These are phyloP conservation scores for Colletotrichum tofieldiae DNA, from an alignment of 2,329 filamentous ascomycete species.

Conservation along the genomic window DNA sequence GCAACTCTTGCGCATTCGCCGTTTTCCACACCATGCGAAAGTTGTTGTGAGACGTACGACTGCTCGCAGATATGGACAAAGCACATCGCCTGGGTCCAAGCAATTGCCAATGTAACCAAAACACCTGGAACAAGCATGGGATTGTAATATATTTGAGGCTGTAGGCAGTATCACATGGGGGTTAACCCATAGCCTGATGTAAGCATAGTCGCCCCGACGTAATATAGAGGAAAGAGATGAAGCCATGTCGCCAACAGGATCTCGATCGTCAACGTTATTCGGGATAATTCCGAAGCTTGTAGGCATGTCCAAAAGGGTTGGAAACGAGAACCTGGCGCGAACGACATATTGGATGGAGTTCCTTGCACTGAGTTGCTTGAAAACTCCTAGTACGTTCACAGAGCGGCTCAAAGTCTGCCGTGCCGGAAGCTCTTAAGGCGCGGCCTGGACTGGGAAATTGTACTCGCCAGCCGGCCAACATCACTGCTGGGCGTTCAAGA, in stretches of 20 bases:
- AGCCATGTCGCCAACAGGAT: too few relatives aligned
- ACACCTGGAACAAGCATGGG: background rate
- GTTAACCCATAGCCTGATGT: accelerated
- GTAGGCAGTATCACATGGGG: background rate
- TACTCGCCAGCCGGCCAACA: too few relatives aligned
- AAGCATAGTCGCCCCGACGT: background rate
- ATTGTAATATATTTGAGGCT: too few relatives aligned
- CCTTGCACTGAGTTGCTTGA: background rate
- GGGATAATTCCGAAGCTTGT: background rate
- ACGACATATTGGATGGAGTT: background rate
- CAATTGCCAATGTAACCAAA: background rate
- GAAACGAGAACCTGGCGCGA: background rate
- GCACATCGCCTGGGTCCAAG: background rate
- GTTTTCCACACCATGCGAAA: background rate
- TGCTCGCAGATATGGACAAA: background rate
- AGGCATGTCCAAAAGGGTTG: background rate
- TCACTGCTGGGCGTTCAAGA: too few relatives aligned
- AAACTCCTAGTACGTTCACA: background rate
- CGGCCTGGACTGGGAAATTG: too few relatives aligned
- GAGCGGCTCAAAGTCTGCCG: background rate
- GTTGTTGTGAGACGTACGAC: too few relatives aligned
- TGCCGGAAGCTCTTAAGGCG: background rate
- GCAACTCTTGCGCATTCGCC: background rate
- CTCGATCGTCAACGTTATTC: too few relatives aligned
- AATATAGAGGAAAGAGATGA: too few relatives aligned